phyloP scores from a whole-genome alignment of 805 yeast species.

The Schwanniomyces vanrijiae region DNA sequence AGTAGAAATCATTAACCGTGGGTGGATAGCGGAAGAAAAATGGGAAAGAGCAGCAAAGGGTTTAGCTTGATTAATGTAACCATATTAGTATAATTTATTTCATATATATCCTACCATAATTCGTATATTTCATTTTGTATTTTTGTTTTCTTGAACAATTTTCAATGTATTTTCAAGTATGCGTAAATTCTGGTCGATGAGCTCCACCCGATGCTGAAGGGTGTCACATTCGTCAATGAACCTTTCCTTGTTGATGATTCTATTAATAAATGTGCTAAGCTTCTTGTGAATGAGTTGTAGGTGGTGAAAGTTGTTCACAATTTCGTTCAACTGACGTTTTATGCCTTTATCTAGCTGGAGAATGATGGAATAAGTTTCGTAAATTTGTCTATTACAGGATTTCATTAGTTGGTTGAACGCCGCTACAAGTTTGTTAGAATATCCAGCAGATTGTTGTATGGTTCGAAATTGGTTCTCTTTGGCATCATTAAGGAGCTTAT shows the following conservation, averaged over 20 bases:
- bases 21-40: constrained; percentile 78
- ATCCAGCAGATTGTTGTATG: constrained; percentile 24
- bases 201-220: constrained; percentile 52
- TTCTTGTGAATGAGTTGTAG: constrained; percentile 21
- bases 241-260: constrained; percentile 1
- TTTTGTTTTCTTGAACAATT: constrained; percentile 12
- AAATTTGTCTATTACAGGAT: constrained; percentile 3
- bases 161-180: constrained; percentile 60
- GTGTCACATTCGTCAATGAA: not conserved
- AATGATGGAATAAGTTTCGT: constrained; percentile 24
- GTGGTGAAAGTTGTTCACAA: constrained; percentile 26
- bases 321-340: constrained; percentile 32
- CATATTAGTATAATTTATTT: not conserved
- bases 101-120: not conserved
- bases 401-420: constrained; percentile 1
- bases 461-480: constrained; percentile 31
- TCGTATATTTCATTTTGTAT: constrained; percentile 27
- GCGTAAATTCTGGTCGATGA: constrained; percentile 68
- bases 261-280: constrained; percentile 21
- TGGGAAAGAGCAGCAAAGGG: constrained; percentile 61
- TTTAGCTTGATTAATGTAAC: constrained; percentile 18
- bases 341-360: constrained; percentile 39
- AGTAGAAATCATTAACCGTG: constrained; percentile 69
- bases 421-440: constrained; percentile 13
- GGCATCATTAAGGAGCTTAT: constrained; percentile 28